A percentile compares a stretch with the other conserved stretches of the same genome.
Conservation (phyloP, 495 filamentous ascomycete genomes). For the Penicillium tannophilum region DNA sequence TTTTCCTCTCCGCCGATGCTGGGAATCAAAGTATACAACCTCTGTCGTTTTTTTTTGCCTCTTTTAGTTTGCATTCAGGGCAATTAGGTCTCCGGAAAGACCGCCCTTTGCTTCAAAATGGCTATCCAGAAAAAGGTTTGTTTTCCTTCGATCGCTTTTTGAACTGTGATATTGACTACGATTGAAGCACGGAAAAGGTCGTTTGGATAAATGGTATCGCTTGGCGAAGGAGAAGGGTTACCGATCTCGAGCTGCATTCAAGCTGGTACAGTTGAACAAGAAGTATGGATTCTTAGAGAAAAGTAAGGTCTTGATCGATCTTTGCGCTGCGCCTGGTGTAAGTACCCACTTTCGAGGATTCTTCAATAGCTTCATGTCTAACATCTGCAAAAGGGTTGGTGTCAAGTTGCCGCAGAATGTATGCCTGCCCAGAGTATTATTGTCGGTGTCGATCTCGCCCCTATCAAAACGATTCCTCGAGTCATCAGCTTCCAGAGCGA, state of each 20-base stretch:
- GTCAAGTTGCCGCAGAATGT: slow-evolving; percentile 93
- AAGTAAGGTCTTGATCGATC: slow-evolving; percentile 92
- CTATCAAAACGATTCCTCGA: slow-evolving; percentile 93
- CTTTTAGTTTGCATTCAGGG: slow-evolving; percentile 17
- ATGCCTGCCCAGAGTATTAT: slow-evolving; percentile 92
- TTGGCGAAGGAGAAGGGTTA: slow-evolving; percentile 97
- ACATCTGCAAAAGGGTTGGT: slow-evolving; percentile 72
- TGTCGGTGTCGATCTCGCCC: slow-evolving; percentile 90
- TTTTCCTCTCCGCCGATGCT: slow-evolving; percentile 24
- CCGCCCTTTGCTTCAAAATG: slow-evolving; percentile 56
- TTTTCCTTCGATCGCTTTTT: background rate
- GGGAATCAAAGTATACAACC: slow-evolving; percentile 26
- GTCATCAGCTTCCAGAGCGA: slow-evolving; percentile 96
- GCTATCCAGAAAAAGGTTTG: slow-evolving; percentile 93
- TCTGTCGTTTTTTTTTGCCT: slow-evolving; percentile 16
- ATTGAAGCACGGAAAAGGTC: slow-evolving; percentile 86
- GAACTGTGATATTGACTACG: slow-evolving; percentile 23
- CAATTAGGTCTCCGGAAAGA: slow-evolving; percentile 29
- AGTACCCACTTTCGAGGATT: slow-evolving; percentile 33
- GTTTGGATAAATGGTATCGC: slow-evolving; percentile 97
- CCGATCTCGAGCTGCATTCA: slow-evolving; percentile 94
- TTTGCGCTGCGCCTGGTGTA: slow-evolving; percentile 95
- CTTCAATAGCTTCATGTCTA: slow-evolving; percentile 22
- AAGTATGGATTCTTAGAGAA: slow-evolving; percentile 98
- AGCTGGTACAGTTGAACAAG: slow-evolving; percentile 97